phyloP scores from a whole-genome alignment of 2,329 filamentous ascomycete species.

The Balansia obtecta region DNA sequence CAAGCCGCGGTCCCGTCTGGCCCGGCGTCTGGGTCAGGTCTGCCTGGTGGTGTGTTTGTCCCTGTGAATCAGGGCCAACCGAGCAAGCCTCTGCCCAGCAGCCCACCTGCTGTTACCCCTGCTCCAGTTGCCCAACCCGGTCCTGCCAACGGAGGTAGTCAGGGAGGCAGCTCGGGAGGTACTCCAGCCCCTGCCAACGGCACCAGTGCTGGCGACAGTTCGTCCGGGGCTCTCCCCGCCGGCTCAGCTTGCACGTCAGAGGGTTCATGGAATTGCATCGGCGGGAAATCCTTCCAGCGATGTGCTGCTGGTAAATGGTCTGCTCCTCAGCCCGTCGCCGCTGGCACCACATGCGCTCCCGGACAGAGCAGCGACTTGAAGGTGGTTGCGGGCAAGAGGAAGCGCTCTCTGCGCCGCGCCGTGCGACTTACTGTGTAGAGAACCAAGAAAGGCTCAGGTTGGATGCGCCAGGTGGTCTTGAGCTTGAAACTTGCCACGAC shows the following conservation, averaged over 20 bases:
- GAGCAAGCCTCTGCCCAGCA: background rate
- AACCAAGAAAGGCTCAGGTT: background rate
- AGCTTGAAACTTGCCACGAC: too few relatives aligned
- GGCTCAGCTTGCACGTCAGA: slow-evolving; percentile 35
- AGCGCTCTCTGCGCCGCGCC: slow-evolving; percentile 16
- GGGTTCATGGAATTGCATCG: slow-evolving; percentile 42
- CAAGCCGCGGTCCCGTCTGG: background rate
- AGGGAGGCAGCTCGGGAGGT: slow-evolving; percentile 10
- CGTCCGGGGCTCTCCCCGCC: slow-evolving; percentile 20
- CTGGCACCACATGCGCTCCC: slow-evolving; percentile 30
- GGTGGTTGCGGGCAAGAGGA: slow-evolving; percentile 15
- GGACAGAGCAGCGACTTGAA: slow-evolving; percentile 22
- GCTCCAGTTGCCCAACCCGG: slow-evolving; percentile 11
- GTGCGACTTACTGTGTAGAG: slow-evolving; percentile 11
- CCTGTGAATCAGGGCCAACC: background rate
- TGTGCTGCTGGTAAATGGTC: slow-evolving; percentile 43
- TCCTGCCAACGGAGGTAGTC: slow-evolving; percentile 8
- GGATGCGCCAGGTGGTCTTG: too few relatives aligned
- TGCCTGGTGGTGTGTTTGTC: background rate
- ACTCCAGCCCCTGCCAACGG: slow-evolving; percentile 7
- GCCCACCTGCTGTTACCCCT: slow-evolving; percentile 1
- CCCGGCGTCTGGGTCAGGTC: background rate
- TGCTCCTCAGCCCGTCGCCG: slow-evolving; percentile 25
- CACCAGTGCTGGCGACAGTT: slow-evolving; percentile 12
- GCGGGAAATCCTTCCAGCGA: slow-evolving; percentile 38